A percentile compares a stretch with the other conserved stretches of the same genome.
Evolutionary conservation across 2,329 filamentous ascomycete genomes (phyloP).

Genomic region (Pseudogymnoascus sp.): DNA sequence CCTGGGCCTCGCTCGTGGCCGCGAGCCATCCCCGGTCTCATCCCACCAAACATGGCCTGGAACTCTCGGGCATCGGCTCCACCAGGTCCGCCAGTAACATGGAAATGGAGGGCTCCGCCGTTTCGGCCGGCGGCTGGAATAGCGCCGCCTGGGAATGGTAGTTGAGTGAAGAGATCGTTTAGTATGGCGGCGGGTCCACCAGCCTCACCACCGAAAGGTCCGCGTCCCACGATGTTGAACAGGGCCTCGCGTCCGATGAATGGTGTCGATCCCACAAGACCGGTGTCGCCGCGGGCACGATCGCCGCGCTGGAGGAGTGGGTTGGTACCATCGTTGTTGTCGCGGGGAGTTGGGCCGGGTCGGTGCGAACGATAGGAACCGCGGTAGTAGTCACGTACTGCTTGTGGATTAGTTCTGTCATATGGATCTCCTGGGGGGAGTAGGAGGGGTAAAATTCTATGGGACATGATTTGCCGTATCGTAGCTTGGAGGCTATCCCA

Average conservation of each 20-base stretch:
- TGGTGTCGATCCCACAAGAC: constrained; percentile 17
- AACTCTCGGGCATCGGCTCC: constrained; percentile 49
- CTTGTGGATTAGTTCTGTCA: constrained; percentile 30
- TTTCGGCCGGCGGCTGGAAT: constrained; percentile 30
- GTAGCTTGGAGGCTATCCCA: background rate
- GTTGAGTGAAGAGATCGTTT: constrained; percentile 26
- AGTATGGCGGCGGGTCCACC: constrained; percentile 19
- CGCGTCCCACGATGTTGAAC: constrained; percentile 26
- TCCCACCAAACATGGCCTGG: constrained; percentile 33
- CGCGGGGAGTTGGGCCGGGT: constrained; percentile 42
- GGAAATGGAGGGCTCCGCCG: constrained; percentile 53
- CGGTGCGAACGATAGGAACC: constrained; percentile 45
- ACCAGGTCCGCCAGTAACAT: constrained; percentile 46
- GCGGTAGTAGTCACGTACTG: constrained; percentile 30
- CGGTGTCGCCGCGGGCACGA: constrained; percentile 29
- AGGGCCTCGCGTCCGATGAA: constrained; percentile 26
- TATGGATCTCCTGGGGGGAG: background rate
- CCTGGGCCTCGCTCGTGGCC: constrained; percentile 21
- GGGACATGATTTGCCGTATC: background rate
- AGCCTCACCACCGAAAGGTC: background rate
- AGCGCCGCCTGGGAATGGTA: background rate
- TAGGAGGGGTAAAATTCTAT: background rate
- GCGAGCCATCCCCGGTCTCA: constrained; percentile 25
- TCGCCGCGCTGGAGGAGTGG: constrained; percentile 68
- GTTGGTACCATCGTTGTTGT: constrained; percentile 75